Evolutionary conservation across 176 grass and related monocot genomes (phyloP).

Genomic region (Ensete glaucum): DNA sequence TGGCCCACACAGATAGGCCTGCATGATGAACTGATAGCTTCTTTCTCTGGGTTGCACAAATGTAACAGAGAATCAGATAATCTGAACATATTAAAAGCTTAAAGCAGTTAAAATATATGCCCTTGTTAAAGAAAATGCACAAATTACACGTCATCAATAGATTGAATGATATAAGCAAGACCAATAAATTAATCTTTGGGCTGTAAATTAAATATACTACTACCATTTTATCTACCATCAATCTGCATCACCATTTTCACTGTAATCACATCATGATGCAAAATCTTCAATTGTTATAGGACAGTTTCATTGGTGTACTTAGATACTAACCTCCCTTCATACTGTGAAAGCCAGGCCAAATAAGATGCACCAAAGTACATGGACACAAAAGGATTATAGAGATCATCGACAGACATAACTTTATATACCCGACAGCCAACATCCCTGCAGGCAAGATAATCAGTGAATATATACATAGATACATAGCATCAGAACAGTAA

Average conservation of each 20-base stretch:
- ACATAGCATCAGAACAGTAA: background rate
- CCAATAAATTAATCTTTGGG: background rate
- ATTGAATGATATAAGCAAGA: background rate
- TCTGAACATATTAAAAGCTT: background rate
- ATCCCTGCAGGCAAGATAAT: constrained; percentile 46
- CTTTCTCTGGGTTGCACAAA: constrained; percentile 35
- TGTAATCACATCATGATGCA: background rate
- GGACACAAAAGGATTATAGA: constrained; percentile 96
- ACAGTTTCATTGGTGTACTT: background rate
- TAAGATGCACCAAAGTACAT: constrained; percentile 94
- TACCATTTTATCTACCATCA: background rate
- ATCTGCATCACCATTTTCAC: background rate
- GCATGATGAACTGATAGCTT: constrained; percentile 76
- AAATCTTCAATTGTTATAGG: background rate
- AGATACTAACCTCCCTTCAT: constrained; percentile 65
- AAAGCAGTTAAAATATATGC: background rate
- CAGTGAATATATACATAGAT: background rate
- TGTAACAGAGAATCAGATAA: constrained; percentile 1
- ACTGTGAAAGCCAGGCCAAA: constrained; percentile 65
- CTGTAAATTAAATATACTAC: background rate
- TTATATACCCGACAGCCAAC: constrained; percentile 52
- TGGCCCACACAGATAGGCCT: constrained; percentile 80
- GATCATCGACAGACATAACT: constrained; percentile 68
- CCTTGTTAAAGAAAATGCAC: background rate
- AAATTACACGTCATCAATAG: background rate